These are phyloP conservation scores for Cupressus sempervirens DNA, from an alignment of 75 land plant species.

Conservation along the genomic window DNA sequence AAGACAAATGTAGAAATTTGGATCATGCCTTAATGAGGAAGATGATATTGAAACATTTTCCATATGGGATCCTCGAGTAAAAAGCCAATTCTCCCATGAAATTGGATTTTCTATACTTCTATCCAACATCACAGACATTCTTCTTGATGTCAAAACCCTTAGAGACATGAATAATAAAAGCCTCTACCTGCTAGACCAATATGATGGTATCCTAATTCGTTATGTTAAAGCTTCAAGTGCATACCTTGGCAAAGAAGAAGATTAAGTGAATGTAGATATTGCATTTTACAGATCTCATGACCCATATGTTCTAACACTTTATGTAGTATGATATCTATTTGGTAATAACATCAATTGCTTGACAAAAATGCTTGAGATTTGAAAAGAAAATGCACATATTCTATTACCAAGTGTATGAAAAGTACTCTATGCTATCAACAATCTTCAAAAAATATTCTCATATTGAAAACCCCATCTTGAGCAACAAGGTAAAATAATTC, in stretches of 20 bases:
- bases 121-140: slow-evolving; percentile 4
- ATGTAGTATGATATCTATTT: too few species aligned
- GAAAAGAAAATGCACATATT: too few species aligned
- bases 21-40: slow-evolving; percentile 1
- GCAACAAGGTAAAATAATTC: too few species aligned
- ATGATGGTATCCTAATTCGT: slow-evolving; percentile 13
- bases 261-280: slow-evolving; percentile 15
- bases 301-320: slow-evolving; percentile 33
- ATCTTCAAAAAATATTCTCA: too few species aligned
- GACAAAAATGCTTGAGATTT: too few species aligned
- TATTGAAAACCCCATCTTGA: too few species aligned
- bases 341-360: too few species aligned
- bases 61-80: slow-evolving; percentile 8
- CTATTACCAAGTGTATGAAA: too few species aligned
- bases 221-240: slow-evolving; percentile 18
- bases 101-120: slow-evolving; percentile 3
- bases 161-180: slow-evolving; percentile 9
- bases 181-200: slow-evolving; percentile 10
- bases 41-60: neutral
- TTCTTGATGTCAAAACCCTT: slow-evolving; percentile 12
- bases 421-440: too few species aligned
- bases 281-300: slow-evolving; percentile 2
- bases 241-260: slow-evolving; percentile 13
- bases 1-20: neutral
- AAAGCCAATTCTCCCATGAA: slow-evolving; percentile 16